Evolutionary conservation across 2,329 filamentous ascomycete species (phyloP).

Genomic region (Rugonectria rugulosa): DNA sequence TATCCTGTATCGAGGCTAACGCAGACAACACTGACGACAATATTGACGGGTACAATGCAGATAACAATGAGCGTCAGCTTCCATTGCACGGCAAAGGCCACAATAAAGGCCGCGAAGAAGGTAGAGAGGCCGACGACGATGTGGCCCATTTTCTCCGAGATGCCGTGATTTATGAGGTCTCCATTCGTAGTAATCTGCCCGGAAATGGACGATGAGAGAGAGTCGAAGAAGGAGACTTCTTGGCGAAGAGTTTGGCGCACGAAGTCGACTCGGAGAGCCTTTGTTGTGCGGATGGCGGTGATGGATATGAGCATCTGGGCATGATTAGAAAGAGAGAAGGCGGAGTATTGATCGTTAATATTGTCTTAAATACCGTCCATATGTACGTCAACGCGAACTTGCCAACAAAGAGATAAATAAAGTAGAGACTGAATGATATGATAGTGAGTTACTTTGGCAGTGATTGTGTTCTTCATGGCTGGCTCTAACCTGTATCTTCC

Average conservation of each 20-base stretch:
- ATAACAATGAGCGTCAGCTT: constrained; percentile 54
- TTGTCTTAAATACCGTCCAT: constrained; percentile 53
- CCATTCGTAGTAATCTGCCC: constrained; percentile 57
- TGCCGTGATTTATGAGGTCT: constrained; percentile 54
- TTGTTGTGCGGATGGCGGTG: constrained; percentile 48
- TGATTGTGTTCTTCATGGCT: background rate
- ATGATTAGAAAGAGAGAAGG: background rate
- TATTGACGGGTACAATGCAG: constrained; percentile 53
- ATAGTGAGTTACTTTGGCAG: background rate
- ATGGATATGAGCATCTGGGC: constrained; percentile 47
- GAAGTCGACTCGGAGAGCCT: constrained; percentile 47
- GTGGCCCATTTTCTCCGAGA: constrained; percentile 54
- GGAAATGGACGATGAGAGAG: constrained; percentile 51
- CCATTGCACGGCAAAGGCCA: constrained; percentile 51
- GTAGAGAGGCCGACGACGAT: constrained; percentile 50
- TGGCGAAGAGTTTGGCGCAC: constrained; percentile 53
- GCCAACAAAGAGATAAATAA: constrained; percentile 65
- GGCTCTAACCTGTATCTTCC: constrained; percentile 49
- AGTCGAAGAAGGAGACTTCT: constrained; percentile 64
- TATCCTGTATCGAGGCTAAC: constrained; percentile 50
- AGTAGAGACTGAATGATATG: constrained; percentile 53
- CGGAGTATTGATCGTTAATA: no score
- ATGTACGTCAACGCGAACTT: constrained; percentile 63
- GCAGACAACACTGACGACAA: constrained; percentile 49
- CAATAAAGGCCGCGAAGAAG: constrained; percentile 49